A percentile compares a stretch with the other conserved stretches of the same genome.
These are phyloP conservation scores for Corymbia citriodora DNA, from an alignment of 441 rosid species.

Conservation along the genomic window DNA sequence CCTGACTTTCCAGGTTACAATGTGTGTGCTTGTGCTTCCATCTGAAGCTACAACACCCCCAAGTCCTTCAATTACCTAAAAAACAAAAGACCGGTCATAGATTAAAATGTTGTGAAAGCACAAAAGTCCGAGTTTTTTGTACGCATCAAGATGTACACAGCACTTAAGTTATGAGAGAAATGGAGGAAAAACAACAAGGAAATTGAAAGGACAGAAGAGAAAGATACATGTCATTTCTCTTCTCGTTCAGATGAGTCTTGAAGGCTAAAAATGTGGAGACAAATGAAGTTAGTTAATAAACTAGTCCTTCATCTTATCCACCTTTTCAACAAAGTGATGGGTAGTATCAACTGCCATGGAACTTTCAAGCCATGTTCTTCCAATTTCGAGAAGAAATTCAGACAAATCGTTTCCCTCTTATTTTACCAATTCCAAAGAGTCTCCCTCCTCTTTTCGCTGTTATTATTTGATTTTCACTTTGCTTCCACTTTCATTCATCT, in stretches of 20 bases:
- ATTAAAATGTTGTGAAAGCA: background rate
- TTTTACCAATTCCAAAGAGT: background rate
- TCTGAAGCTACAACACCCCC: slow-evolving; percentile 53
- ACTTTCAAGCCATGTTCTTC: background rate
- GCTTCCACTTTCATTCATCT: background rate
- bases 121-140: background rate
- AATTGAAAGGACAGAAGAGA: background rate
- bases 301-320: background rate
- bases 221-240: background rate
- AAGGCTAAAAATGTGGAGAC: background rate
- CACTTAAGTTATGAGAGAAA: background rate
- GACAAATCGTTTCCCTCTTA: background rate
- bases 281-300: background rate
- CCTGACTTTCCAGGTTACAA: slow-evolving; percentile 71
- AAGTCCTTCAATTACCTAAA: slow-evolving; percentile 63
- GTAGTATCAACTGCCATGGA: background rate
- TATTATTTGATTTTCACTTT: background rate
- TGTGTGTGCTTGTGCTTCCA: slow-evolving; percentile 66
- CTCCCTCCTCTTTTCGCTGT: background rate
- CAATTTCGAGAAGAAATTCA: background rate
- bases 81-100: background rate
- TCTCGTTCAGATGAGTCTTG: background rate
- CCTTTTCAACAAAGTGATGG: background rate
- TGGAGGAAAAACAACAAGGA: background rate
- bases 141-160: background rate